phyloP scores from a whole-genome alignment of 768 basidiomycete genomes.

The Termitomyces sp. region DNA sequence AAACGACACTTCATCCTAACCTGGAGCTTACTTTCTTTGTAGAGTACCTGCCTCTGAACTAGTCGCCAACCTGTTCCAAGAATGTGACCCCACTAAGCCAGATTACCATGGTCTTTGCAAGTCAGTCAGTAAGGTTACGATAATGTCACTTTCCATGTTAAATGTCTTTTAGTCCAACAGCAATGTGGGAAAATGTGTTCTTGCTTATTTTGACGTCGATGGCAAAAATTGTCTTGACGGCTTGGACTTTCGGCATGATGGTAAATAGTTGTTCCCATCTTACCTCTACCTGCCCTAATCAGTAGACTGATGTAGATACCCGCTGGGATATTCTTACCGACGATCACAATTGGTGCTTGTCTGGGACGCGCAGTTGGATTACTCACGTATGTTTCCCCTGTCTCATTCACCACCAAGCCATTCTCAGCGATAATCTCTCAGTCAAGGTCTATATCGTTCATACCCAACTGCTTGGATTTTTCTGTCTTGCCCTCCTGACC shows the following conservation, averaged over 20 bases:
- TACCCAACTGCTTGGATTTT: constrained; percentile 69
- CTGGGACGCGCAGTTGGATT: constrained; percentile 68
- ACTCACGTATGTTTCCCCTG: constrained; percentile 42
- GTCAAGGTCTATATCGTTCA: constrained; percentile 63
- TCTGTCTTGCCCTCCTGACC: constrained; percentile 67
- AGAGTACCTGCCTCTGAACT: constrained; percentile 77
- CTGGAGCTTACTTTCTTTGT: constrained; percentile 1
- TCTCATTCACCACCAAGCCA: neutral
- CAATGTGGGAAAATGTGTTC: constrained; percentile 64
- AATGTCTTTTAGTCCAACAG: constrained; percentile 44
- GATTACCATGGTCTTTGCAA: constrained; percentile 81
- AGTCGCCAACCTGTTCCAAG: constrained; percentile 78
- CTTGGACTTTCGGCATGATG: constrained; percentile 81
- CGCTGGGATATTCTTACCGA: constrained; percentile 73
- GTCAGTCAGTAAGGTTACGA: constrained; percentile 34
- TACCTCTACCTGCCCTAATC: neutral
- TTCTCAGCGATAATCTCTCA: constrained; percentile 19
- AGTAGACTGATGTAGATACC: constrained; percentile 44
- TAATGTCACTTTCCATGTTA: neutral
- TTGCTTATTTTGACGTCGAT: constrained; percentile 57
- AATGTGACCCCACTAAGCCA: constrained; percentile 65
- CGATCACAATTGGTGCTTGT: constrained; percentile 71
- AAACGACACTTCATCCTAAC: neutral
- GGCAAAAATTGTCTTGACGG: constrained; percentile 58
- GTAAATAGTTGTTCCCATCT: constrained; percentile 25